Percentiles rank a stretch among this genome's conserved stretches.
These are phyloP conservation scores for Cucumis hystrix DNA, from an alignment of 306 rosid genomes.

Conservation along the genomic window DNA sequence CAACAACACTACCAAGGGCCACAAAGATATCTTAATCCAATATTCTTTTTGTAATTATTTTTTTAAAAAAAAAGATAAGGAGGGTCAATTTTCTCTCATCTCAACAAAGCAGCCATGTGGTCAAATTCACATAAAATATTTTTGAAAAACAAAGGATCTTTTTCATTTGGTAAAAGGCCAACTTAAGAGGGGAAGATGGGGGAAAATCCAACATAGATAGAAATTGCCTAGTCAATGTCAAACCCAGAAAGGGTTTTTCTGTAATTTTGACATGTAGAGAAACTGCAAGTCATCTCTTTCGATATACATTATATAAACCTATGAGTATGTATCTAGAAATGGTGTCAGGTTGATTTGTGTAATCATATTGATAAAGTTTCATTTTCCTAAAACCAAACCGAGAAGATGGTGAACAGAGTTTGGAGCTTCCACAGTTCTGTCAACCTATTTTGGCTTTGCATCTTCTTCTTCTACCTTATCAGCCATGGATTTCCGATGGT, in stretches of 20 bases:
- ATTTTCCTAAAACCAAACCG: neutral
- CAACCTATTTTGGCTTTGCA: neutral
- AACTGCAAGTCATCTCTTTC: neutral
- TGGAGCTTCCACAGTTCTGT: neutral
- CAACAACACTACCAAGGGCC: neutral
- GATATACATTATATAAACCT: neutral
- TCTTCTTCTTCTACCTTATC: slow-evolving; percentile 7
- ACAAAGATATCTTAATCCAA: neutral
- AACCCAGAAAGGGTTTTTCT: neutral
- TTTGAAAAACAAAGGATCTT: neutral
- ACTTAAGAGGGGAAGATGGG: neutral
- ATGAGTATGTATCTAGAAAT: neutral
- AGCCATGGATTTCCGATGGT: slow-evolving; percentile 1
- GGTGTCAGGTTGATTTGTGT: neutral
- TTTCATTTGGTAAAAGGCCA: neutral
- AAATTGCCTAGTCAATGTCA: neutral
- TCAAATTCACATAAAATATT: neutral
- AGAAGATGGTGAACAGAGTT: neutral
- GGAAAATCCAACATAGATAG: neutral
- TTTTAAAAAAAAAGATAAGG: neutral
- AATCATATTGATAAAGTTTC: neutral
- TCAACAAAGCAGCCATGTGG: neutral
- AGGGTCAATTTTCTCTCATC: neutral
- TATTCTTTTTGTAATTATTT: neutral
- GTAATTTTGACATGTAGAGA: neutral